Evolutionary conservation across 495 filamentous ascomycete genomes (phyloP).

Genomic region (Penicillium macrosclerotiorum): DNA sequence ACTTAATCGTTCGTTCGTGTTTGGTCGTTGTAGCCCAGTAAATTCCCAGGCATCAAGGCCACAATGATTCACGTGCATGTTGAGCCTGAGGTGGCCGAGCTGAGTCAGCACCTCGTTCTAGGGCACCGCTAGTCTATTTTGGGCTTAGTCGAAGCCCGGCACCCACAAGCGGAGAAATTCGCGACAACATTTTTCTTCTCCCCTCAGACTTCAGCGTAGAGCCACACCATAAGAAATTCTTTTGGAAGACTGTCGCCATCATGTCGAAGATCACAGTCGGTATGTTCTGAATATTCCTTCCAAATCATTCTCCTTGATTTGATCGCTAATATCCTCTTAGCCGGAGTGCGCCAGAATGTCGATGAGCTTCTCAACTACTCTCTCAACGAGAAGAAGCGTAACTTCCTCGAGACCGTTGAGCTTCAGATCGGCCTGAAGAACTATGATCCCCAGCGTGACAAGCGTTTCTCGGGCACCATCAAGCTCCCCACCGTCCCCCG

Average conservation of each 20-base stretch:
- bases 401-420: slow-evolving; percentile 91
- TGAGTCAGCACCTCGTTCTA: slow-evolving; percentile 30
- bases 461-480: slow-evolving; percentile 99
- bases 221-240: slow-evolving; percentile 70
- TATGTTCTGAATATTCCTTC: slow-evolving; percentile 39
- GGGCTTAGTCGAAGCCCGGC: slow-evolving; percentile 27
- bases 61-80: too few relatives aligned
- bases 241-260: slow-evolving; percentile 61
- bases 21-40: neutral
- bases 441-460: slow-evolving; percentile 99
- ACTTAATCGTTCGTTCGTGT: neutral
- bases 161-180: slow-evolving; percentile 52
- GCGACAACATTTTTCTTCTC: slow-evolving; percentile 25
- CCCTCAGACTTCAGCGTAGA: slow-evolving; percentile 50
- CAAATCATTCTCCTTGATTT: neutral
- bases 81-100: too few relatives aligned
- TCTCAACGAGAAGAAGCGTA: slow-evolving; percentile 96
- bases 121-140: slow-evolving; percentile 34
- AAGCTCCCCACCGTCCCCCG: slow-evolving; percentile 86
- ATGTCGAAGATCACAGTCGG: slow-evolving; percentile 91
- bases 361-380: slow-evolving; percentile 89
- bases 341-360: slow-evolving; percentile 95
- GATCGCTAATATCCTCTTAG: slow-evolving; percentile 46
- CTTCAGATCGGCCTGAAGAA: slow-evolving; percentile 99
- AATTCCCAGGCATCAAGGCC: neutral